Conservation (phyloP, 78 protist species). For the Planoprotostelium fungivorum region DNA sequence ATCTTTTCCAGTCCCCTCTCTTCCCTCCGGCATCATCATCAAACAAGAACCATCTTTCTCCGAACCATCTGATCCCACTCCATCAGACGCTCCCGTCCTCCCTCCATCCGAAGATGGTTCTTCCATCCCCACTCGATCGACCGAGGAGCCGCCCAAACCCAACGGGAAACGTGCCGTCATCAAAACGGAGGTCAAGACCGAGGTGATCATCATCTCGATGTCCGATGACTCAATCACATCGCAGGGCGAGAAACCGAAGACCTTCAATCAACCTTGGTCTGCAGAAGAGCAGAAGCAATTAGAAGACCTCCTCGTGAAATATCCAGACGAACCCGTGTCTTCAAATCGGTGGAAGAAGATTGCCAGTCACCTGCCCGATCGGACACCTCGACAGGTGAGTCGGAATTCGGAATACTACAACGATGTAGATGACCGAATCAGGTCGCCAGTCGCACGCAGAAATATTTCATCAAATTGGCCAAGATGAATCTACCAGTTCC, state of each 20-base stretch:
- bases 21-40: no score
- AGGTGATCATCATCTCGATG: background rate
- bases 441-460: background rate
- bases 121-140: no score
- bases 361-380: background rate
- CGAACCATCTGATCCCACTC: no score
- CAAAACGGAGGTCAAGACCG: no score
- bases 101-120: background rate
- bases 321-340: background rate
- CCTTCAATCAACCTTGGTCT: background rate
- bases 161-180: no score
- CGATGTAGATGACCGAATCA: background rate
- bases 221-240: background rate
- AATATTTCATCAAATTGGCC: background rate
- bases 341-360: background rate
- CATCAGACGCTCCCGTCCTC: background rate
- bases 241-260: background rate
- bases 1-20: no score
- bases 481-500: background rate
- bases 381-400: background rate
- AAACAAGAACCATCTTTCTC: no score
- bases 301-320: background rate
- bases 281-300: background rate
- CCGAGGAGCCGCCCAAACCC: no score
- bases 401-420: background rate